phyloP scores from a whole-genome alignment of 1,139 yeast genomes.

The Chernovozyma aurita region DNA sequence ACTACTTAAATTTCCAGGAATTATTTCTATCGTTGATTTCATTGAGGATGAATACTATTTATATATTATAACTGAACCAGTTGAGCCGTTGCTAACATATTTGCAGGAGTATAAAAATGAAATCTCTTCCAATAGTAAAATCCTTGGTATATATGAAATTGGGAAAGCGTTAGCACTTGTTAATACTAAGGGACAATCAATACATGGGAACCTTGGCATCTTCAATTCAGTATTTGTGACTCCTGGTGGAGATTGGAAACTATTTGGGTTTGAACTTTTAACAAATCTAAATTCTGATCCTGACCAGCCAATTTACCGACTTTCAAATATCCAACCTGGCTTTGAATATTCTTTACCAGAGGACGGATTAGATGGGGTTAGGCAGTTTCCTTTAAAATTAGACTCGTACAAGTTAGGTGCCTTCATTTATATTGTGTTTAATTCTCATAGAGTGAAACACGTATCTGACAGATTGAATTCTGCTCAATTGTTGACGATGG shows the following conservation, averaged over 20 bases:
- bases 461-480: slow-evolving; percentile 7
- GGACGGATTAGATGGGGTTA: slow-evolving; percentile 47
- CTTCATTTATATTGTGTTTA: slow-evolving; percentile 46
- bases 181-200: slow-evolving; percentile 57
- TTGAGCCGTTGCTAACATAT: slow-evolving; percentile 50
- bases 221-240: slow-evolving; percentile 59
- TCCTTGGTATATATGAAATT: slow-evolving; percentile 59
- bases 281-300: slow-evolving; percentile 49
- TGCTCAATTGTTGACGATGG: slow-evolving; percentile 8
- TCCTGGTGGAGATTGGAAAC: slow-evolving; percentile 72
- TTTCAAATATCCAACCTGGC: slow-evolving; percentile 19
- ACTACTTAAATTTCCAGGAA: slow-evolving; percentile 73
- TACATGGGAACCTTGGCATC: slow-evolving; percentile 60
- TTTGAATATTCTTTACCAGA: slow-evolving; percentile 35
- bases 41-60: slow-evolving; percentile 58
- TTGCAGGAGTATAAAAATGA: slow-evolving; percentile 14
- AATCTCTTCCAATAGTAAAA: slow-evolving; percentile 30
- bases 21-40: slow-evolving; percentile 64
- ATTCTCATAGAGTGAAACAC: slow-evolving; percentile 14
- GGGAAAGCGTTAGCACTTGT: slow-evolving; percentile 57
- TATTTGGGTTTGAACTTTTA: slow-evolving; percentile 78
- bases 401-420: slow-evolving; percentile 66
- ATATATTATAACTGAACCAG: slow-evolving; percentile 77
- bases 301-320: slow-evolving; percentile 42
- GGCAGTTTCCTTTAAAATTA: slow-evolving; percentile 37